Base-by-base conservation (phyloP, 73 alveolate genomes). In the Paramecium primaurelia region DNA sequence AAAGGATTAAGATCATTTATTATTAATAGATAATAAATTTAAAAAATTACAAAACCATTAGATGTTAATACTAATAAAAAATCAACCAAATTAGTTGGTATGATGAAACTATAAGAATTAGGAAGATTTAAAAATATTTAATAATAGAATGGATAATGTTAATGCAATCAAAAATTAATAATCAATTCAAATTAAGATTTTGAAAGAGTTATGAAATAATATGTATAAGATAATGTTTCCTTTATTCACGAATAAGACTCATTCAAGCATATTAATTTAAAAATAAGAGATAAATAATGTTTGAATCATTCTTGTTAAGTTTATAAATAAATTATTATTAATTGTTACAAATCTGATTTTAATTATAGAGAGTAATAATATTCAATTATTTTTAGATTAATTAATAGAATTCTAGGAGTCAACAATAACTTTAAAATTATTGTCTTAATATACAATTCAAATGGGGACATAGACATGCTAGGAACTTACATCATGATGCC, bases 91-190 rank as follows among this genome's bases (percentile, higher is more conserved):
- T 80, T 80, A 26, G 45, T 26, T 26, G 91, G 91, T 5, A 44
- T 80, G 73, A 80, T 80, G 91, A 80, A 80, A 80, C 34, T 80
- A 3, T 26, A 80, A 47, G 91, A 80, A 49, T 80, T 64, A 14
- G 91, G 91, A 11, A 80, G 91, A 80, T 25, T 80, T 16, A 80
- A 80, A 54, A 54, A 54, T 18, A 22, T 54, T 54, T 18, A 54
- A n/a, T 54, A 18, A 54, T 54, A 54, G 25, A 54, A 54, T 54
- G 69, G 69, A n/a, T 2, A 20, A 18, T 54, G 69, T 54, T 18
- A 54, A 54, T 54, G 69, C 32, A 54, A 54, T 54, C 10, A 54
- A 4, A 54, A 54, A 8, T 18, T 54, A 54, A 54, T 54, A 18
- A 54, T 54, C 12, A 54, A 54, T 54, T 54, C 69, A 54, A 54